Base-by-base conservation (phyloP, 23 red algal species). In the Pyropia haitanensis region DNA sequence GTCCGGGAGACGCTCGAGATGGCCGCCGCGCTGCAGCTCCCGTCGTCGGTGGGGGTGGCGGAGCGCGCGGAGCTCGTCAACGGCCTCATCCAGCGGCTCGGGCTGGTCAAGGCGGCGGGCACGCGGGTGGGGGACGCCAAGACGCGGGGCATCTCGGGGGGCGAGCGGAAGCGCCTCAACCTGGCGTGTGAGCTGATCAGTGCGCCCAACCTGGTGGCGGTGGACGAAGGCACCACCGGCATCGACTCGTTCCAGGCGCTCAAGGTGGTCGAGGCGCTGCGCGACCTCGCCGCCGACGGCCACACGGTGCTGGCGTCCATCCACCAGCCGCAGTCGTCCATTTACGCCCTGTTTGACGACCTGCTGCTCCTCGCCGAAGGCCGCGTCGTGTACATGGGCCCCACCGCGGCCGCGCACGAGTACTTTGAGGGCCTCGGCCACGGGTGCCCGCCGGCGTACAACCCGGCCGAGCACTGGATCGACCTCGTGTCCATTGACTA, bases 161-260 rank as follows among this genome's bases (percentile, higher is more conserved):
- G 94, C 49, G 86, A 98, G 64, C 80, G 79, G 55, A 87, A 91
- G 61, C 76, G 94, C 33, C 65, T 98, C 52, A 73, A 74, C 13
- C 39, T 98, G 7, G 94, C 71, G 2, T 87, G 72, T 56, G 94
- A 98, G 66, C 73, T 98, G 14, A 76, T 98, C 59, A 67, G 75
- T 30, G 77, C 72, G 22, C 94, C 94, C 15, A 73, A 65, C 18
- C 60, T 90, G 26, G 65, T 98, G 31, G 64, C 91, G 15, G 88
- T 67, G 18, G 82, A 90, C 59, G 94, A 98, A 53, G 86, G 86
- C 27, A 90, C 85, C 2, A 86, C 75, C 16, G 94, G 94, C 12
- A 64, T 98, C 39, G 94, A 98, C 76, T 78, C 94, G 17, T 90
- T 86, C 63, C 87, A 98, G 56, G 93, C 93, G 53, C 76, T 63